Percentiles rank a stretch among this genome's conserved stretches.
phyloP scores from a whole-genome alignment of 2,329 filamentous ascomycete genomes.

The Zymoseptoria crescenta region DNA sequence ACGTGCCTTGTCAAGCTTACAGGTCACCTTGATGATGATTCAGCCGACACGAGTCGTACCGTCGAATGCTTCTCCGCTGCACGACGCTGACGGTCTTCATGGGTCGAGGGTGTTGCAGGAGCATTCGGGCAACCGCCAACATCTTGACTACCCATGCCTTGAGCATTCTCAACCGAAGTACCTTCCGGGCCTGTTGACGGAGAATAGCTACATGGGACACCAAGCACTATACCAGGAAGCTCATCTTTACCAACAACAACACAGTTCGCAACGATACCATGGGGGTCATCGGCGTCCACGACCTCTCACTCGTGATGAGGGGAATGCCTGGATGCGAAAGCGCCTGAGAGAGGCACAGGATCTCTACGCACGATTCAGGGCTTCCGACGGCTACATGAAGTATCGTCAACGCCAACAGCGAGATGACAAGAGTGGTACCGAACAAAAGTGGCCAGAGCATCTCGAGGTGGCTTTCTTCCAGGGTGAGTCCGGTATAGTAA shows the following conservation, averaged over 20 bases:
- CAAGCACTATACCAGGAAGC: constrained; percentile 10
- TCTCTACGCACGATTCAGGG: constrained; percentile 24
- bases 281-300: constrained; percentile 3
- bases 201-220: constrained; percentile 16
- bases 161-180: constrained; percentile 26
- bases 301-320: constrained; percentile 2
- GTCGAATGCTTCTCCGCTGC: constrained; percentile 35
- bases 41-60: constrained; percentile 35
- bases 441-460: constrained; percentile 41
- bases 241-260: constrained; percentile 10
- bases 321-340: constrained; percentile 10
- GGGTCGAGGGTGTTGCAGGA: constrained; percentile 34
- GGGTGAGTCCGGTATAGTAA: constrained; percentile 29
- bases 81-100: constrained; percentile 22
- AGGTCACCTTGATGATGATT: constrained; percentile 22
- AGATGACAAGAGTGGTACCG: constrained; percentile 23
- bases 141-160: constrained; percentile 20
- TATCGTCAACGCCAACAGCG: constrained; percentile 38
- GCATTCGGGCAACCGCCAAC: constrained; percentile 35
- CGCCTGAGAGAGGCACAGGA: constrained; percentile 14
- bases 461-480: constrained; percentile 42
- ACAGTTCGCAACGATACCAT: constrained; percentile 8
- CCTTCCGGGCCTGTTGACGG: constrained; percentile 21
- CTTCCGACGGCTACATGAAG: constrained; percentile 38
- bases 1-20: constrained; percentile 24